Evolutionary conservation across 2,329 filamentous ascomycete genomes (phyloP).

Genomic region (Coniochaeta prunicola): DNA sequence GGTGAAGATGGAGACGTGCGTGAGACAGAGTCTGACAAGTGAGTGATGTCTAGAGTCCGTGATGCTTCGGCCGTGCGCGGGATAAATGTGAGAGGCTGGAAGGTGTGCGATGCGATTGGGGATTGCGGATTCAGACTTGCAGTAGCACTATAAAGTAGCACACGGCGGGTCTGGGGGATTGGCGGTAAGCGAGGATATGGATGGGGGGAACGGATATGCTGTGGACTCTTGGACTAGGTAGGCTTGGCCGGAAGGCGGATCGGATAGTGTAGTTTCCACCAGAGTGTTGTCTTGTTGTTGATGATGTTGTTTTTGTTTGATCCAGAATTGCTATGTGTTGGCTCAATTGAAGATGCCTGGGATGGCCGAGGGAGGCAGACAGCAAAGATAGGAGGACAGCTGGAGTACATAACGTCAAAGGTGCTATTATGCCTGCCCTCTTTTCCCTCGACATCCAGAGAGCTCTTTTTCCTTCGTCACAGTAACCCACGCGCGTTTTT

Average conservation of each 20-base stretch:
- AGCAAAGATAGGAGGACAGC: no score
- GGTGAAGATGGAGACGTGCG: background rate
- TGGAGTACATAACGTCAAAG: no score
- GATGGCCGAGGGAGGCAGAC: no score
- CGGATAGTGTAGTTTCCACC: background rate
- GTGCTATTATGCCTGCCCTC: no score
- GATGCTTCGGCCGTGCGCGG: slow-evolving; percentile 1
- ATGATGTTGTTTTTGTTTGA: no score
- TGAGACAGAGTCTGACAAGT: background rate
- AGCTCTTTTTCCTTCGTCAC: background rate
- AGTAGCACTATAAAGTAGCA: background rate
- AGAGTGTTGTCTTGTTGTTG: background rate
- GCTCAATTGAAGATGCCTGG: background rate
- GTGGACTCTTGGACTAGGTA: background rate
- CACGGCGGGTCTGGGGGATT: background rate
- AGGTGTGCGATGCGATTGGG: background rate
- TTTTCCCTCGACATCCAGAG: background rate
- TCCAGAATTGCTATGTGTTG: background rate
- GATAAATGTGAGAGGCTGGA: background rate
- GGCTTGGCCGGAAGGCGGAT: background rate
- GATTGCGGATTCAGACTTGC: background rate
- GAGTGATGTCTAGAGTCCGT: background rate
- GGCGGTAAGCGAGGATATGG: background rate
- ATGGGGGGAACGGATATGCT: background rate
- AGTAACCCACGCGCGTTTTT: background rate